Evolutionary conservation across 495 filamentous ascomycete genomes (phyloP).

Genomic region (Letharia columbiana): DNA sequence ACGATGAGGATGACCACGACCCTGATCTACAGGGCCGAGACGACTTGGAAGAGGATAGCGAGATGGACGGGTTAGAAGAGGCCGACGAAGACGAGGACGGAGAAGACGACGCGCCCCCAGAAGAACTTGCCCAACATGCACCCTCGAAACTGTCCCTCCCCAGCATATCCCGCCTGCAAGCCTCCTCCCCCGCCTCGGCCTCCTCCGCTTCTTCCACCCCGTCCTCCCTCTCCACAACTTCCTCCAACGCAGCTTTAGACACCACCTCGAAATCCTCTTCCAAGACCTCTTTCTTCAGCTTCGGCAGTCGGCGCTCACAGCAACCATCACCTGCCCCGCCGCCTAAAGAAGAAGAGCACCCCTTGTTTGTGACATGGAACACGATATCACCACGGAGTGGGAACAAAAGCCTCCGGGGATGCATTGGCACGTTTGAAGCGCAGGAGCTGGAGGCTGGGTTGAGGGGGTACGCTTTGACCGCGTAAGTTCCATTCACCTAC

Average conservation of each 20-base stretch:
- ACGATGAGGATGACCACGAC: slow-evolving; percentile 17
- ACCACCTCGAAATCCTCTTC: slow-evolving; percentile 37
- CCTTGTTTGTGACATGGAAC: slow-evolving; percentile 96
- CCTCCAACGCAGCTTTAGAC: slow-evolving; percentile 36
- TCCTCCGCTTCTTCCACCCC: slow-evolving; percentile 25
- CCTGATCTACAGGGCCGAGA: slow-evolving; percentile 7
- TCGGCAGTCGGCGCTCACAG: slow-evolving; percentile 27
- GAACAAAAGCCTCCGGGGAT: slow-evolving; percentile 69
- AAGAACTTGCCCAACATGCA: slow-evolving; percentile 15
- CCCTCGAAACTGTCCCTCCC: slow-evolving; percentile 6
- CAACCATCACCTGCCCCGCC: slow-evolving; percentile 26
- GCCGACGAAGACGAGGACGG: slow-evolving; percentile 13
- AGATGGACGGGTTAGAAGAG: slow-evolving; percentile 14
- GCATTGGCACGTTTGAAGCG: slow-evolving; percentile 90
- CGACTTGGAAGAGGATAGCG: slow-evolving; percentile 12
- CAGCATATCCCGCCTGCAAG: slow-evolving; percentile 25
- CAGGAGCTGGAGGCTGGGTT: slow-evolving; percentile 67
- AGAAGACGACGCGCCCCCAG: slow-evolving; percentile 18
- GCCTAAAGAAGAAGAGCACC: slow-evolving; percentile 35
- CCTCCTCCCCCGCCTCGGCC: slow-evolving; percentile 28
- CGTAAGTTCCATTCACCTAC: slow-evolving; percentile 40
- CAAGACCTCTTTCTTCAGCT: slow-evolving; percentile 38
- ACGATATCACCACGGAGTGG: slow-evolving; percentile 50
- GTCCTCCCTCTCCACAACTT: slow-evolving; percentile 31
- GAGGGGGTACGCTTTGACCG: slow-evolving; percentile 73